Evolutionary conservation across 176 grass and related monocot genomes (phyloP), one percentile per base, ranked within the genome.

Genomic region (Echinochloa phyllopogon): DNA sequence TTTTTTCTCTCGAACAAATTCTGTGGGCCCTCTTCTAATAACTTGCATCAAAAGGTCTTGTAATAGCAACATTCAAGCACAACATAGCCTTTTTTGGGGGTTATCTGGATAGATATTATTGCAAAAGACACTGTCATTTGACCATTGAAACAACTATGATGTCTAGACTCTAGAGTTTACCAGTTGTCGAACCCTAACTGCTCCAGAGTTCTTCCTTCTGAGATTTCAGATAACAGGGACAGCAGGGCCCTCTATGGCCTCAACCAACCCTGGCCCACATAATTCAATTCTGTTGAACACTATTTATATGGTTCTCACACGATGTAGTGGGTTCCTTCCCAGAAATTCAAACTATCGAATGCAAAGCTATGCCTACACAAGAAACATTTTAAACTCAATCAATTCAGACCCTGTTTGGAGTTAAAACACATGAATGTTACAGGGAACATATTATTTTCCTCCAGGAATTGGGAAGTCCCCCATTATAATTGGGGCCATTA

Each of bases 291-390:
- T 18, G 18, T 23, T 25, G 12, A 72, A 49, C 43, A 72, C 23
- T 68, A 27, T 82, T 56, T 82, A 27, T 81, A 49, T 70, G 65
- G 42, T 69, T 33, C 40, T 7, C 29, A 42, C 14, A 69, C 50
- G 9, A 33, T 76, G 52, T 60, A 74, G 43, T 37, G 70, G 37
- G 63, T 42, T 74, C 68, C 56, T 44, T 49, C 59, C 23, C 59
- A 71, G 39, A 43, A 82, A 62, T 70, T 88, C n/a, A 82, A 61
- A 24, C 10, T 29, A 74, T 87, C 56, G 50, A 81, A 37, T 74
- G 24, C 58, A 81, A 74, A 74, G 17, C 10, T 20, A n/a, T 72
- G 16, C 51, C 45, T 41, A 3, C 50, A 63, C 11, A 25, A 72
- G 59, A 39, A 23, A 57, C 49, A 18, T 78, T 79, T 29, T 15